These are phyloP conservation scores for Mentha longifolia DNA, from an alignment of 257 asterid genomes.

Conservation along the genomic window DNA sequence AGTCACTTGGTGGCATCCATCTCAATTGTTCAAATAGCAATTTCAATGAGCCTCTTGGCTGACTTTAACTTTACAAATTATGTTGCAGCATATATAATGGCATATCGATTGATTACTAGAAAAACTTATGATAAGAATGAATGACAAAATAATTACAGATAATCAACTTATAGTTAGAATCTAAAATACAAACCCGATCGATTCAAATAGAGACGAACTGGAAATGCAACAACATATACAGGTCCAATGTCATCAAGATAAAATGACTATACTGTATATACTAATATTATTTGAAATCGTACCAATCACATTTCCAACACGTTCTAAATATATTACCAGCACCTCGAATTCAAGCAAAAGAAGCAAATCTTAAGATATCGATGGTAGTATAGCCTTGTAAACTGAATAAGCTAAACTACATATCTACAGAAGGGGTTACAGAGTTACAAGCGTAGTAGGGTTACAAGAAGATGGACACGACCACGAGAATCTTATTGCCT, in stretches of 20 bases:
- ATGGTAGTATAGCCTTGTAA: slow-evolving; percentile 13
- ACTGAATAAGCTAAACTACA: slow-evolving; percentile 36
- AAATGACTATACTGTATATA: neutral
- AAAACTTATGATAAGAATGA: too few species aligned
- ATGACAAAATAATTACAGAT: too few species aligned
- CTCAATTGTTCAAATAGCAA: too few species aligned
- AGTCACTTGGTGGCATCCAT: too few species aligned
- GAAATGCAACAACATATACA: too few species aligned
- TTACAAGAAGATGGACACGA: slow-evolving; percentile 19
- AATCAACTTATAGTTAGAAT: too few species aligned
- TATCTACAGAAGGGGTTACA: slow-evolving; percentile 39
- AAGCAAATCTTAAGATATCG: slow-evolving; percentile 10
- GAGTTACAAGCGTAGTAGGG: slow-evolving; percentile 33
- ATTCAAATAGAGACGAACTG: too few species aligned
- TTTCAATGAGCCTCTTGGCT: too few species aligned
- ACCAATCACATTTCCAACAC: neutral
- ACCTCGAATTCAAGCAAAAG: slow-evolving; percentile 16
- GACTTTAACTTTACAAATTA: too few species aligned
- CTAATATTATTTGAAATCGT: slow-evolving; percentile 8
- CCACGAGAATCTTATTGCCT: slow-evolving; percentile 22
- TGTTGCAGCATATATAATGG: too few species aligned
- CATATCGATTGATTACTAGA: too few species aligned
- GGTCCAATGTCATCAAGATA: neutral
- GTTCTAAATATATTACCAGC: slow-evolving; percentile 6
- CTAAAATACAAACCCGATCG: too few species aligned